A percentile compares a stretch with the other conserved stretches of the same genome.
These are phyloP conservation scores for Dendrobium chrysotoxum DNA, from an alignment of 106 monocot genomes.

Conservation along the genomic window DNA sequence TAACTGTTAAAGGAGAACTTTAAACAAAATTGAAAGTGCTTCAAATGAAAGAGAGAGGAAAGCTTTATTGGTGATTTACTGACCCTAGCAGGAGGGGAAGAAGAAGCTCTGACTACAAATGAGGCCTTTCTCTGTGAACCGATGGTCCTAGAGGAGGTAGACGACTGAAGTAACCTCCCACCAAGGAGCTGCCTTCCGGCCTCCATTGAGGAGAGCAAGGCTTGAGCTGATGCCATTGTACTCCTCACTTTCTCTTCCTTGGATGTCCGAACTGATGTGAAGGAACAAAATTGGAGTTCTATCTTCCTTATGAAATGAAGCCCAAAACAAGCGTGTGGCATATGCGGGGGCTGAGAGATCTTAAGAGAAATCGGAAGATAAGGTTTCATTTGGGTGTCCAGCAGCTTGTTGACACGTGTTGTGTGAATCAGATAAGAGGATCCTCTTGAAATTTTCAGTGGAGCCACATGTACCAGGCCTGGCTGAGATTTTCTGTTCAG, in stretches of 20 bases:
- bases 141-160: constrained; percentile 26
- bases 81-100: constrained; percentile 85
- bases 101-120: constrained; percentile 60
- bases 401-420: neutral
- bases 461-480: neutral
- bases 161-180: constrained; percentile 44
- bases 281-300: neutral
- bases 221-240: constrained; percentile 56
- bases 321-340: too few species aligned
- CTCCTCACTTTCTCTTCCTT: neutral
- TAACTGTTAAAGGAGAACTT: neutral
- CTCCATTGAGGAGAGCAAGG: constrained; percentile 87
- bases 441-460: neutral
- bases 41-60: too few species aligned
- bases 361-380: neutral
- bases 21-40: too few species aligned
- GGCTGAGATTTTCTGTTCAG: neutral
- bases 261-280: neutral
- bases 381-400: neutral
- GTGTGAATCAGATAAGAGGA: neutral
- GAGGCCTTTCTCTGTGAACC: constrained; percentile 30
- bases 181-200: constrained; percentile 74
- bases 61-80: neutral
- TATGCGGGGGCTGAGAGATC: neutral
- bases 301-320: neutral